Evolutionary conservation across 2,329 filamentous ascomycete genomes (phyloP), one percentile per base, ranked within the genome.

Genomic region (Reticulascus tulasneorum): DNA sequence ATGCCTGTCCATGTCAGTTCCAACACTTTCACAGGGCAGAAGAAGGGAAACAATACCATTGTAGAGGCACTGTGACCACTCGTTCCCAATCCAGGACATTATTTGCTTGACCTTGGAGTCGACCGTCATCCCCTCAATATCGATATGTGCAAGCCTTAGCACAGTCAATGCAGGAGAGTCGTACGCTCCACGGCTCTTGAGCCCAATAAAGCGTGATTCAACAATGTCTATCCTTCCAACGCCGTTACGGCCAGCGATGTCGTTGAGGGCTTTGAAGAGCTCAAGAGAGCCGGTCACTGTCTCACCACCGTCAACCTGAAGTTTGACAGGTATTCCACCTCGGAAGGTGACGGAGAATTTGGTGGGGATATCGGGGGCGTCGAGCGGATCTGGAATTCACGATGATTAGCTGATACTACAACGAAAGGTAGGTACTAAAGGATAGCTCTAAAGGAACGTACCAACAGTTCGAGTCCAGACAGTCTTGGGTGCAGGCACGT

Each of bases 331-430:
- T 19, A 85, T 61, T 54, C 82, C 82, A 66, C 83, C 76, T 49
- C 79, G 67, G 55, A 86, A 86, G 58, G 71, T 63, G 36, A 86
- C 54, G 26, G 75, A 77, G 62, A 86, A 77, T 55, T 84, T 73
- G 47, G 75, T 70, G 10, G 82, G 78, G 51, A 72, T 61, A 49
- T 84, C 70, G 29, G 82, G 81, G 1, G 80, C 81, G 41, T 75
- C 69, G 38, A 71, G 61, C n/a, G 81, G 81, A 10, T n/a, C n/a
- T n/a, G n/a, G n/a, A n/a, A 29, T 63, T 48, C n/a, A n/a, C 49
- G 54, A 21, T 36, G 31, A 27, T 38, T 17, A 23, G 11, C 22
- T 23, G 24, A 34, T 28, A 8, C 41, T 27, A 22, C 29, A 38
- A n/a, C n/a, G n/a, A n/a, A n/a, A n/a, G n/a, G n/a, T n/a, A n/a